These are phyloP conservation scores for Endocalyx cinctus DNA, from an alignment of 2,329 filamentous ascomycete genomes.

Conservation along the genomic window DNA sequence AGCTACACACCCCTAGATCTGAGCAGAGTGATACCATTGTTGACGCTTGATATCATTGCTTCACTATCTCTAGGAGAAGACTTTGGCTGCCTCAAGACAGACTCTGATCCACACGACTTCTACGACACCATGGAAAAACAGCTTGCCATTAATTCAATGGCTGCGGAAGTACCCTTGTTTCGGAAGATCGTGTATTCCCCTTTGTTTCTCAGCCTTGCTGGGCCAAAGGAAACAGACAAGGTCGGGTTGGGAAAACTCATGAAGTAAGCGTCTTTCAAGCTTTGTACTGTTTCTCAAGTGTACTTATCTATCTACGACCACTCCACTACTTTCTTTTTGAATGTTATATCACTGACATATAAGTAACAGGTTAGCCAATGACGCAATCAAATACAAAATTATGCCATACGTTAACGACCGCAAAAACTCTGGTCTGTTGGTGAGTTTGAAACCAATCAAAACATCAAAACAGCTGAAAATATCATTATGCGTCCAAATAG, in stretches of 20 bases:
- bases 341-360: no score
- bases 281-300: no score
- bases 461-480: no score
- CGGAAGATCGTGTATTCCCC: conserved; percentile 14
- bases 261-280: no score
- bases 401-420: no score
- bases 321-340: no score
- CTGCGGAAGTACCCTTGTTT: conserved; percentile 16
- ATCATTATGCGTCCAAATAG: no score
- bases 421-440: no score
- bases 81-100: conserved; percentile 19
- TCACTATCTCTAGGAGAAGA: conserved; percentile 19
- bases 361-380: no score
- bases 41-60: conserved; percentile 22
- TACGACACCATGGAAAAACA: conserved; percentile 8
- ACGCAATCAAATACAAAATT: no score
- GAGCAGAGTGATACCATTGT: conserved; percentile 5
- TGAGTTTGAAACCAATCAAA: no score
- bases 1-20: conserved; percentile 9
- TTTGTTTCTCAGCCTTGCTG: conserved; percentile 13
- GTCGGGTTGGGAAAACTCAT: conserved; percentile 16
- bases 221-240: conserved; percentile 18
- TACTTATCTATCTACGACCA: no score
- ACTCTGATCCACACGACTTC: conserved; percentile 17
- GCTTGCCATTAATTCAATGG: conserved; percentile 10